Evolutionary conservation across 192 early-diverging fungal species (phyloP).

Genomic region (Powellomyces hirtus): DNA sequence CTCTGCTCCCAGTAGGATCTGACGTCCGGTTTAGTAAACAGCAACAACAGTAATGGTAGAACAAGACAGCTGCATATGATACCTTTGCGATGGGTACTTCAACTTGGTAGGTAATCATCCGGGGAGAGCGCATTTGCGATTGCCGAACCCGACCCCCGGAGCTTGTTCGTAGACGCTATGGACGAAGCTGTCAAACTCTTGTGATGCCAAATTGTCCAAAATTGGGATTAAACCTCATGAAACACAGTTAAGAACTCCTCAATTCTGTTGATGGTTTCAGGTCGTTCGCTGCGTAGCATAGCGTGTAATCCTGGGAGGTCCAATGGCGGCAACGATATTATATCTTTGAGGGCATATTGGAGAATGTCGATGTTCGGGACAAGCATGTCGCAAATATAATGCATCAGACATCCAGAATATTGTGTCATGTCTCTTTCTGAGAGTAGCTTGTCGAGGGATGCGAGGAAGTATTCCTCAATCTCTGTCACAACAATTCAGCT

Average conservation of each 20-base stretch:
- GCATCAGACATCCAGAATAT: slow-evolving; percentile 21
- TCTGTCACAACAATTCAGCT: background rate
- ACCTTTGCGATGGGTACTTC: background rate
- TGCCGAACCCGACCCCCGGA: background rate
- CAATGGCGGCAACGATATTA: slow-evolving; percentile 53
- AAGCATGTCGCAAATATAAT: slow-evolving; percentile 15
- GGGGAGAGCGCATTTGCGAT: background rate
- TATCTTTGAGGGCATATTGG: slow-evolving; percentile 59
- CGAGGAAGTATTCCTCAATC: slow-evolving; percentile 13
- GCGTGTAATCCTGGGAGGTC: slow-evolving; percentile 45
- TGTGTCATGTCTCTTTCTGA: background rate
- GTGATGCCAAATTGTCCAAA: background rate
- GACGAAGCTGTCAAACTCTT: background rate
- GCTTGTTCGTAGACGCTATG: background rate
- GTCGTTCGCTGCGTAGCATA: background rate
- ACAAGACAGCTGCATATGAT: background rate
- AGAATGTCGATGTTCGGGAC: slow-evolving; percentile 48
- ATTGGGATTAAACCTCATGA: background rate
- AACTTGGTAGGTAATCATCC: background rate
- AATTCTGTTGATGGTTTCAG: slow-evolving; percentile 13
- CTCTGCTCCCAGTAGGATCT: slow-evolving; percentile 34
- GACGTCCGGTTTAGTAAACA: background rate
- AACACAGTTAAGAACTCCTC: slow-evolving; percentile 48
- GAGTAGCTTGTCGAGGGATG: slow-evolving; percentile 1
- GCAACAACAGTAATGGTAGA: background rate